Evolutionary conservation across 805 yeast genomes (phyloP).

Genomic region (Candida oleophila): DNA sequence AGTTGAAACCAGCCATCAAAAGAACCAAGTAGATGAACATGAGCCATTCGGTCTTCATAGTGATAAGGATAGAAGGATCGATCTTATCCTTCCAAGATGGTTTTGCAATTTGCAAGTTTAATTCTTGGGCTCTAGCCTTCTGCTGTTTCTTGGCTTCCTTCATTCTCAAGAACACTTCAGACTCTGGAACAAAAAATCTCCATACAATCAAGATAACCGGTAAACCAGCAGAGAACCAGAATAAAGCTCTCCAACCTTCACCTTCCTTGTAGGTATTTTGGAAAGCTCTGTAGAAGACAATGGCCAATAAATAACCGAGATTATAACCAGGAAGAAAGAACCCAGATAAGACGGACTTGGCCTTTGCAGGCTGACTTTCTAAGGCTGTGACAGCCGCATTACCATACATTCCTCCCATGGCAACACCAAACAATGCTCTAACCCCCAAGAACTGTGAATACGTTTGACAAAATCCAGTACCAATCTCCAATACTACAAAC

Average conservation of each 20-base stretch:
- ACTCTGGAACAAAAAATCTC: slow-evolving; percentile 61
- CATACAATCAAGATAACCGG: slow-evolving; percentile 58
- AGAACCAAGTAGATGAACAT: slow-evolving; percentile 30
- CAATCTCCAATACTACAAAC: slow-evolving; percentile 58
- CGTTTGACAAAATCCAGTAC: slow-evolving; percentile 63
- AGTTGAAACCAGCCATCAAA: slow-evolving; percentile 68
- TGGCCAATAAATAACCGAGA: slow-evolving; percentile 65
- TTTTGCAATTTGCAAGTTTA: slow-evolving; percentile 5
- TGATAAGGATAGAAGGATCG: slow-evolving; percentile 6
- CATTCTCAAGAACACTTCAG: slow-evolving; percentile 46
- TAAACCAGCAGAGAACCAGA: slow-evolving; percentile 74
- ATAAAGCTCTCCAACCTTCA: slow-evolving; percentile 67
- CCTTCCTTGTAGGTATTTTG: slow-evolving; percentile 36
- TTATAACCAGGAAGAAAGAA: slow-evolving; percentile 58
- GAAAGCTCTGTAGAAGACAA: slow-evolving; percentile 64
- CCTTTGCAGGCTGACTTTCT: slow-evolving; percentile 58
- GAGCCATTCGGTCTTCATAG: slow-evolving; percentile 28
- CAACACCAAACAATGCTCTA: slow-evolving; percentile 64
- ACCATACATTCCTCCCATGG: slow-evolving; percentile 74
- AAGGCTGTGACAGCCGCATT: slow-evolving; percentile 65
- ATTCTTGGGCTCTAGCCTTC: slow-evolving; percentile 11
- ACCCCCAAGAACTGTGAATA: slow-evolving; percentile 56
- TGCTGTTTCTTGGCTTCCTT: slow-evolving; percentile 13
- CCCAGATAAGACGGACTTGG: slow-evolving; percentile 65
- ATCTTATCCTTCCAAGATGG: slow-evolving; percentile 11